Percentiles rank a stretch among this genome's conserved stretches.
Evolutionary conservation across 805 yeast genomes (phyloP).

Genomic region (Kuraishia ogatae): DNA sequence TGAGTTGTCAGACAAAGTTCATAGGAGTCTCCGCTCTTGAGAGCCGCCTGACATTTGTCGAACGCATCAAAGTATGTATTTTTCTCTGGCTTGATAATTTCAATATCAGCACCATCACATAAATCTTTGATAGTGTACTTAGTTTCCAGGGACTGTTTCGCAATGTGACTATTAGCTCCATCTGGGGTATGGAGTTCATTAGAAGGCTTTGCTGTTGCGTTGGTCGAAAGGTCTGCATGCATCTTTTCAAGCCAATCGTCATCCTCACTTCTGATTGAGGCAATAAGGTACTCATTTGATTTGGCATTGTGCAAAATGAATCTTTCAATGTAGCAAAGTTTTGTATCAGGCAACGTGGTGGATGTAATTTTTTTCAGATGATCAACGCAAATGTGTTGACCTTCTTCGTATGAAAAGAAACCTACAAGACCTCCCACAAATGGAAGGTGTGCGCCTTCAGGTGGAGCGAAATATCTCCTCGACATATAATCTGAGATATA

Average conservation of each 20-base stretch:
- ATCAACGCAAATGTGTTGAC: conserved; percentile 33
- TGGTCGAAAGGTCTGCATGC: neutral
- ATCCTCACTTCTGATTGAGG: conserved; percentile 39
- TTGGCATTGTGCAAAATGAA: conserved; percentile 46
- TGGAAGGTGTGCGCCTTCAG: conserved; percentile 34
- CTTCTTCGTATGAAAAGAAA: conserved; percentile 81
- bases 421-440: conserved; percentile 93
- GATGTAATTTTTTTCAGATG: conserved; percentile 29
- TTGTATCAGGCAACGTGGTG: conserved; percentile 56
- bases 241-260: conserved; percentile 25
- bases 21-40: conserved; percentile 82
- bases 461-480: conserved; percentile 20
- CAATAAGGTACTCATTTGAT: conserved; percentile 35
- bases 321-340: conserved; percentile 62
- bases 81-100: conserved; percentile 41
- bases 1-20: conserved; percentile 86
- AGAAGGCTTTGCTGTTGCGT: conserved; percentile 1
- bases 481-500: conserved; percentile 42
- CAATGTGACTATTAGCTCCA: too few relatives aligned
- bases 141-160: neutral
- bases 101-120: conserved; percentile 11
- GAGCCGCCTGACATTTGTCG: conserved; percentile 51
- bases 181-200: neutral
- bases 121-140: neutral
- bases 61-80: conserved; percentile 47